Percentiles rank a stretch among this genome's conserved stretches.
phyloP scores from a whole-genome alignment of 2,329 filamentous ascomycete species.

The Pyrenochaeta sp. region DNA sequence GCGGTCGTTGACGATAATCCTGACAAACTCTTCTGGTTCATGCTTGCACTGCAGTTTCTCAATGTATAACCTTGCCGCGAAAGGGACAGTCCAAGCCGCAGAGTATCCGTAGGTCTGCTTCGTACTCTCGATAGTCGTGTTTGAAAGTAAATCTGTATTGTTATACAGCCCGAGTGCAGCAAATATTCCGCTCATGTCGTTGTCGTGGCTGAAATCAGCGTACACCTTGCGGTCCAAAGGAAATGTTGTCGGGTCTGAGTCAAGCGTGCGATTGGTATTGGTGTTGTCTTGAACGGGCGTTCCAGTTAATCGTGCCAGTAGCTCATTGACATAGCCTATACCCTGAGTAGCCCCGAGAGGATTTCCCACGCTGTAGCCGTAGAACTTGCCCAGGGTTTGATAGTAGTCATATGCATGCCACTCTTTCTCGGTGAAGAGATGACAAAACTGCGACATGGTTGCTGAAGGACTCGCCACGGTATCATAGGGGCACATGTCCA shows the following conservation, averaged over 20 bases:
- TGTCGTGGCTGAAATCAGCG: slow-evolving; percentile 92
- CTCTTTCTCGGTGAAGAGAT: slow-evolving; percentile 74
- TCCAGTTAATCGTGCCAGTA: slow-evolving; percentile 79
- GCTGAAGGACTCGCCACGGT: slow-evolving; percentile 68
- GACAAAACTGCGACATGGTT: slow-evolving; percentile 74
- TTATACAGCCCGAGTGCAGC: slow-evolving; percentile 82
- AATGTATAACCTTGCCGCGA: slow-evolving; percentile 80
- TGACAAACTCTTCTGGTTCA: slow-evolving; percentile 72
- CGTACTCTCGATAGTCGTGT: slow-evolving; percentile 57
- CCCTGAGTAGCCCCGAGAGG: slow-evolving; percentile 83
- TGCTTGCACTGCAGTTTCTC: slow-evolving; percentile 80
- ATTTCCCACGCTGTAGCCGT: slow-evolving; percentile 79
- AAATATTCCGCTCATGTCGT: slow-evolving; percentile 80
- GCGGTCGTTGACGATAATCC: slow-evolving; percentile 83
- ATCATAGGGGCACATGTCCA: slow-evolving; percentile 89
- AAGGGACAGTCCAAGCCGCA: slow-evolving; percentile 81
- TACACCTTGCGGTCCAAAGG: slow-evolving; percentile 74
- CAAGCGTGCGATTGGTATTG: slow-evolving; percentile 78
- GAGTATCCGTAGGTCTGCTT: slow-evolving; percentile 71
- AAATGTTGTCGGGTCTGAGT: slow-evolving; percentile 72
- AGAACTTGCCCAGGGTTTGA: slow-evolving; percentile 82
- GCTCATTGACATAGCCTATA: slow-evolving; percentile 86
- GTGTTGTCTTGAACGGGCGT: slow-evolving; percentile 75
- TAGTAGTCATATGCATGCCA: slow-evolving; percentile 85
- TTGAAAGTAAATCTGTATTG: slow-evolving; percentile 59